These are phyloP conservation scores for Miscanthus lutarioriparius DNA, from an alignment of 176 grass and related monocot species.

Conservation along the genomic window DNA sequence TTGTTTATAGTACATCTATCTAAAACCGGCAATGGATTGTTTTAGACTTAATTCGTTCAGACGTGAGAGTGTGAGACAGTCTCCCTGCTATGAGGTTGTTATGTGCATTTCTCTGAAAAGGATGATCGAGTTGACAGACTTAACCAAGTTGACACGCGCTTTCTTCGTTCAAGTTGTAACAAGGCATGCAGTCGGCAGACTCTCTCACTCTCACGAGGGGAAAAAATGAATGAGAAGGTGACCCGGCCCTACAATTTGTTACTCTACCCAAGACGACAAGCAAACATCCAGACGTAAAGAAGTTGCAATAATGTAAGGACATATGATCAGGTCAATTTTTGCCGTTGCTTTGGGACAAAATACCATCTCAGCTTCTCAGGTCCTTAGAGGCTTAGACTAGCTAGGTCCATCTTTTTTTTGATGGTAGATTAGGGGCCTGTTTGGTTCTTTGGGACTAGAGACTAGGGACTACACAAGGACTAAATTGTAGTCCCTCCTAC, in stretches of 20 bases:
- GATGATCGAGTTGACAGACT: neutral
- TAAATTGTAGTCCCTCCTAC: no score
- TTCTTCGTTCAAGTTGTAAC: neutral
- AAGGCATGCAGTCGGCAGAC: neutral
- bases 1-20: neutral
- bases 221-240: neutral
- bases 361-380: neutral
- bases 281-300: neutral
- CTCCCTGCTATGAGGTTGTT: neutral
- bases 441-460: no score
- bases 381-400: no score
- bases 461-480: no score
- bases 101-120: slow-evolving; percentile 22
- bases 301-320: neutral
- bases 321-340: no score
- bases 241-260: neutral
- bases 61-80: neutral
- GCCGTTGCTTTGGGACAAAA: neutral
- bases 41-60: slow-evolving; percentile 7
- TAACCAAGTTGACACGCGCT: neutral
- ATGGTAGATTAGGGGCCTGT: no score
- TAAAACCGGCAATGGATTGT: neutral
- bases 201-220: no score
- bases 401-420: no score
- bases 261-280: neutral